Base-by-base conservation (phyloP, 2,329 filamentous ascomycete species). In the Nemania sp. region DNA sequence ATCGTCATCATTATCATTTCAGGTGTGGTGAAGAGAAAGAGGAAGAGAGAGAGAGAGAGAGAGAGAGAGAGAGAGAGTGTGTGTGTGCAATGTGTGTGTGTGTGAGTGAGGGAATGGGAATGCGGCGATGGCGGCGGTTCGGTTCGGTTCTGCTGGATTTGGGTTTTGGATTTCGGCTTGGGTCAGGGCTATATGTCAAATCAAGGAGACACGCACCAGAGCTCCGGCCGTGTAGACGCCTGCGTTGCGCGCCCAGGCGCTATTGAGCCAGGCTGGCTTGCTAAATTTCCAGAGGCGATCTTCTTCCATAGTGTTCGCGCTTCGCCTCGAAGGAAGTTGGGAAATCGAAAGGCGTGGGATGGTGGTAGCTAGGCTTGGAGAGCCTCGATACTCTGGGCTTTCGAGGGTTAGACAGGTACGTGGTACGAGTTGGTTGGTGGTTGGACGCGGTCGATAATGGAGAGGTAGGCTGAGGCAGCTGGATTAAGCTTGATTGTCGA, bases 201-300 rank as follows among this genome's bases (percentile, higher is more conserved):
- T 2, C 5, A 15, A 15, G 52, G 26, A 20, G 4, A 35, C 27
- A 84, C 88, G 67, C 82, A 91, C 89, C 80, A 91, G 77, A 73
- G 86, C 89, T 71, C 89, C 89, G 55, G 89, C 85, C 61, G 80
- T 78, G 79, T 91, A 91, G 72, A 91, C 85, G 65, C 89, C 89
- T 20, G 87, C 82, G 73, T 89, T 89, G 75, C 89, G 88, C 70
- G 87, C 87, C 82, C 85, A 88, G 71, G 85, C 83, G 79, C 85
- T 89, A 81, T 88, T 90, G 65, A 90, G 83, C 89, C 89, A 91
- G 77, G 89, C 88, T 63, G 89, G 89, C 83, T 82, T 86, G 79
- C 84, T 79, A 77, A 91, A 91, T 82, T 90, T 90, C 86, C 86
- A 91, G 73, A 91, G 87, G 64, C 88, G 87, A 67, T 90, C 88